Conservation (phyloP, 1,139 yeast genomes). For the Geotrichum europaeum region DNA sequence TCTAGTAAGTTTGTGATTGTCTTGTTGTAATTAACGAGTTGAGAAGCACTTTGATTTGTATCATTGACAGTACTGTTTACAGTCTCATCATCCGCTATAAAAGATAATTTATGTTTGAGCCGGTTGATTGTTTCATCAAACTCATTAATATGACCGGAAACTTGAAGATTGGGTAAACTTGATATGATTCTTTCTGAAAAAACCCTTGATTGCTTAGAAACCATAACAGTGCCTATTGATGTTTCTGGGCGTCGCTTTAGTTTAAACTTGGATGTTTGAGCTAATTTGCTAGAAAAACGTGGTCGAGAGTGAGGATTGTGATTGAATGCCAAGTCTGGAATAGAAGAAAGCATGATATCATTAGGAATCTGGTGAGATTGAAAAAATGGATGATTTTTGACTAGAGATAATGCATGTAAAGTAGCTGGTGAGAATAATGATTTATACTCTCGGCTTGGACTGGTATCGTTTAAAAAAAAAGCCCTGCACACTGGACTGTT, state of each 20-base stretch:
- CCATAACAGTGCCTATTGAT: constrained; percentile 1
- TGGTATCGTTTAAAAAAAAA: background rate
- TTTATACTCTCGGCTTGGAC: background rate
- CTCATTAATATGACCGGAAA: background rate
- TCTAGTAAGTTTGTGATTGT: background rate
- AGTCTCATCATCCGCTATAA: background rate
- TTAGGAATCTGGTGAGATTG: background rate
- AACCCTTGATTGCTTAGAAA: background rate
- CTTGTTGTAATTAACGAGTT: background rate
- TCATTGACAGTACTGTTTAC: background rate
- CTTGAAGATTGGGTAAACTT: background rate
- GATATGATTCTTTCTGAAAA: background rate
- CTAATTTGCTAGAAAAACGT: background rate
- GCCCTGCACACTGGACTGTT: background rate
- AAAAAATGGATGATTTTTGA: background rate
- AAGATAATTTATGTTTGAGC: background rate
- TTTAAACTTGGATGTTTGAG: background rate
- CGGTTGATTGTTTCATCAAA: background rate
- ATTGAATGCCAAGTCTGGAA: background rate
- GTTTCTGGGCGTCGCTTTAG: constrained; percentile 4
- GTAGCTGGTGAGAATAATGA: background rate
- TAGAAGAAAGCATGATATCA: background rate
- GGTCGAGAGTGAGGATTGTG: background rate
- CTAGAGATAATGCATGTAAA: background rate
- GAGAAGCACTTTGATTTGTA: background rate